Evolutionary conservation across 139 green algal genomes (phyloP).

Genomic region (Chlorella sorokiniana): DNA sequence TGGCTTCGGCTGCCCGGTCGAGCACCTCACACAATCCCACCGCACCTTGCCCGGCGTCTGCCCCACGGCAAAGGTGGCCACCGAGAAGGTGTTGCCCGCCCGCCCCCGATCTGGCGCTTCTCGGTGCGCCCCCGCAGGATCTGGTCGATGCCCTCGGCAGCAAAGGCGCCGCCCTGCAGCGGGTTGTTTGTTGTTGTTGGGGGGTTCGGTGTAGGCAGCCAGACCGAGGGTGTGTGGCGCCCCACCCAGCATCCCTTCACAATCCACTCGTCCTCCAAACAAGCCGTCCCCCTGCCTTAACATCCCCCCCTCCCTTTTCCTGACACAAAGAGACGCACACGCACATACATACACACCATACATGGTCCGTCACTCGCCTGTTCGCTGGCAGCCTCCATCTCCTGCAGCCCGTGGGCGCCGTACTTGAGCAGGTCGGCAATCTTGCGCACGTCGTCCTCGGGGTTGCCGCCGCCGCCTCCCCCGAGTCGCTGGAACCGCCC

Average conservation of each 20-base stretch:
- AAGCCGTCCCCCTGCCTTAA: background rate
- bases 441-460: constrained; percentile 66
- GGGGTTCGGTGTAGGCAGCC: background rate
- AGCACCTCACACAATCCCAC: too few relatives aligned
- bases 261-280: too few relatives aligned
- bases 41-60: too few relatives aligned
- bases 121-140: constrained; percentile 86
- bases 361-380: constrained; percentile 16
- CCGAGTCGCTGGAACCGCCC: constrained; percentile 11
- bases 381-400: constrained; percentile 40
- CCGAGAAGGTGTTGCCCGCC: constrained; percentile 83
- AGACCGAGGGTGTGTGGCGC: too few relatives aligned
- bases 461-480: constrained; percentile 44
- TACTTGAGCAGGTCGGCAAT: constrained; percentile 85
- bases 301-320: background rate
- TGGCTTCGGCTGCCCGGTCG: background rate
- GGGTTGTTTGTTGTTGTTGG: too few relatives aligned
- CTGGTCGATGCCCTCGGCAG: constrained; percentile 81
- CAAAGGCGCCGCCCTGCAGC: constrained; percentile 61
- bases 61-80: constrained; percentile 71
- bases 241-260: too few relatives aligned
- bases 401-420: constrained; percentile 78
- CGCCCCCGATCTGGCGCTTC: constrained; percentile 83
- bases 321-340: background rate
- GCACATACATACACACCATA: background rate